Conservation (phyloP, 352 stramenopile genomes). For the Saprolegnia diclina region DNA sequence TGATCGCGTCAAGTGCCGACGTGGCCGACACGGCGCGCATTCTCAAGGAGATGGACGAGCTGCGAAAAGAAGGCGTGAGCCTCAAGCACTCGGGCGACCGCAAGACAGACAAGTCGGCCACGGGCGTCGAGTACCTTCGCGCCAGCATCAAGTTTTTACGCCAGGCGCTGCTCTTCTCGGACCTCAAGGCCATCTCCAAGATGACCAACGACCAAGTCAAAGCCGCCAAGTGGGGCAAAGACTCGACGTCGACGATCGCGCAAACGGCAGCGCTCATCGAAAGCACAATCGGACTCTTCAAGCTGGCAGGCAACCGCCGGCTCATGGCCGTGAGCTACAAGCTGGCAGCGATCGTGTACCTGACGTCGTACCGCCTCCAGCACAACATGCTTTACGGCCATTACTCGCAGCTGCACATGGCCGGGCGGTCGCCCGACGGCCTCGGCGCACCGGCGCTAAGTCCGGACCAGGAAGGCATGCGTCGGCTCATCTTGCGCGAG, state of each 20-base stretch:
- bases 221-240: slow-evolving; percentile 54
- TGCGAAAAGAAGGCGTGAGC: slow-evolving; percentile 58
- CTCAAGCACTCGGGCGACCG: slow-evolving; percentile 82
- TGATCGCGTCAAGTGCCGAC: slow-evolving; percentile 26
- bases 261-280: slow-evolving; percentile 78
- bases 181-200: slow-evolving; percentile 77
- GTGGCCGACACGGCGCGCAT: slow-evolving; percentile 32
- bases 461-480: slow-evolving; percentile 43
- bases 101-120: slow-evolving; percentile 46
- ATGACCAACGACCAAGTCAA: slow-evolving; percentile 57
- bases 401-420: slow-evolving; percentile 76
- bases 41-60: slow-evolving; percentile 33
- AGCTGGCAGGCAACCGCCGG: slow-evolving; percentile 49
- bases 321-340: slow-evolving; percentile 80
- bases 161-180: slow-evolving; percentile 66
- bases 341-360: slow-evolving; percentile 64
- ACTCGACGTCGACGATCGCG: slow-evolving; percentile 56
- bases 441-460: neutral
- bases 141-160: slow-evolving; percentile 81
- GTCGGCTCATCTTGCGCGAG: slow-evolving; percentile 68
- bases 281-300: slow-evolving; percentile 62
- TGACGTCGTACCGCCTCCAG: slow-evolving; percentile 78
- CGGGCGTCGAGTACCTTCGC: slow-evolving; percentile 68
- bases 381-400: slow-evolving; percentile 71
- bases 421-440: slow-evolving; percentile 60